Evolutionary conservation across 495 filamentous ascomycete species (phyloP).

Genomic region (Penicillium pancosmium): DNA sequence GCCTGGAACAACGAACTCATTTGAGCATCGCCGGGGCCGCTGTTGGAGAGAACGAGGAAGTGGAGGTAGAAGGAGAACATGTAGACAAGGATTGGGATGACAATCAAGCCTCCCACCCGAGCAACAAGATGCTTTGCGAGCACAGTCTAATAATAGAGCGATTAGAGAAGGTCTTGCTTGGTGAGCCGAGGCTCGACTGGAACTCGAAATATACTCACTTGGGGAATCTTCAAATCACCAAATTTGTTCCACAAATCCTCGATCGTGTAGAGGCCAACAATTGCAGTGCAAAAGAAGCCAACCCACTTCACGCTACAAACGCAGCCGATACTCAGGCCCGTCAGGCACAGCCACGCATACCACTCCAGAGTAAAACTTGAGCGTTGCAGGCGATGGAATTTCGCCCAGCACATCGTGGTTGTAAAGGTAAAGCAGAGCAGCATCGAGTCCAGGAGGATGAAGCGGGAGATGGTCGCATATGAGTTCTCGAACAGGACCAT

Average conservation of each 20-base stretch:
- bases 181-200: background rate
- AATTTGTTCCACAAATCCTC: constrained; percentile 99
- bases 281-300: constrained; percentile 88
- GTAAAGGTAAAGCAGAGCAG: constrained; percentile 97
- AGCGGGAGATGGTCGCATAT: constrained; percentile 96
- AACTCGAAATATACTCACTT: constrained; percentile 48
- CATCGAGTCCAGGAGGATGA: constrained; percentile 98
- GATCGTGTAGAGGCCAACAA: constrained; percentile 93
- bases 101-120: constrained; percentile 83
- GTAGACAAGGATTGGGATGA: constrained; percentile 85
- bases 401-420: constrained; percentile 93
- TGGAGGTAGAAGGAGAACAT: constrained; percentile 94
- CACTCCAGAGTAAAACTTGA: constrained; percentile 85
- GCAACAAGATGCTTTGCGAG: constrained; percentile 77
- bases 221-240: constrained; percentile 87
- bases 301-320: constrained; percentile 99
- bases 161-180: background rate
- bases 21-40: constrained; percentile 94
- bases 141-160: constrained; percentile 48
- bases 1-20: constrained; percentile 99
- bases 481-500: constrained; percentile 99
- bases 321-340: constrained; percentile 91
- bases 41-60: constrained; percentile 90
- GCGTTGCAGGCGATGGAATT: constrained; percentile 84
- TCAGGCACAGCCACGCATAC: constrained; percentile 90